phyloP scores from a whole-genome alignment of 2,329 filamentous ascomycete genomes.

The Fusarium bactridioides region DNA sequence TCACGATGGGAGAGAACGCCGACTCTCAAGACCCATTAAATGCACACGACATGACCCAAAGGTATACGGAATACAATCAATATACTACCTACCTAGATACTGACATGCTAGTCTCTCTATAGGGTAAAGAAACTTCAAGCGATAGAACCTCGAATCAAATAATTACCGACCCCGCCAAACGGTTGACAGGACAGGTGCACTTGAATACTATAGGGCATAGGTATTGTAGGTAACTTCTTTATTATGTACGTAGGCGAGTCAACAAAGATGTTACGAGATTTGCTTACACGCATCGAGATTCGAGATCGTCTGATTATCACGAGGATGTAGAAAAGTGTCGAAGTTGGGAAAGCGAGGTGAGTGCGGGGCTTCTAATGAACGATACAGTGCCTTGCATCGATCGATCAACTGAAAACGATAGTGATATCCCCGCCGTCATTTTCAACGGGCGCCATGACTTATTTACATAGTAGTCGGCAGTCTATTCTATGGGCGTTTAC shows the following conservation, averaged over 20 bases:
- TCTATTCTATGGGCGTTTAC: not conserved
- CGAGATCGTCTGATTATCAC: not conserved
- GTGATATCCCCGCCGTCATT: not conserved
- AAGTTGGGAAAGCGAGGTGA: not conserved
- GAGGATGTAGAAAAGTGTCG: not conserved
- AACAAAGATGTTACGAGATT: not conserved
- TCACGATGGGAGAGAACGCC: not conserved
- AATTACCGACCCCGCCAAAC: not conserved
- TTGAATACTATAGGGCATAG: not conserved
- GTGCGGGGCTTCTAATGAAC: not conserved
- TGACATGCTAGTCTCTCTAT: not conserved
- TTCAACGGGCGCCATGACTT: not conserved
- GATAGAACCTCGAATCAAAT: too few species aligned
- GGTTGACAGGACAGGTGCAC: not conserved
- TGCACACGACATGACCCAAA: not conserved
- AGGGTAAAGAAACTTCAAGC: not conserved
- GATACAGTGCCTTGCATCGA: not conserved
- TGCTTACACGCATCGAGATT: not conserved
- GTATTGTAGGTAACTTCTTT: not conserved
- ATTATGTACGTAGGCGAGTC: not conserved
- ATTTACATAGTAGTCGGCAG: too few species aligned
- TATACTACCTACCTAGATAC: not conserved
- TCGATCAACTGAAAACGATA: not conserved
- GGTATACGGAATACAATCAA: not conserved
- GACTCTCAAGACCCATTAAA: not conserved